Evolutionary conservation across 306 rosid genomes (phyloP).

Genomic region (Argentina anserina): DNA sequence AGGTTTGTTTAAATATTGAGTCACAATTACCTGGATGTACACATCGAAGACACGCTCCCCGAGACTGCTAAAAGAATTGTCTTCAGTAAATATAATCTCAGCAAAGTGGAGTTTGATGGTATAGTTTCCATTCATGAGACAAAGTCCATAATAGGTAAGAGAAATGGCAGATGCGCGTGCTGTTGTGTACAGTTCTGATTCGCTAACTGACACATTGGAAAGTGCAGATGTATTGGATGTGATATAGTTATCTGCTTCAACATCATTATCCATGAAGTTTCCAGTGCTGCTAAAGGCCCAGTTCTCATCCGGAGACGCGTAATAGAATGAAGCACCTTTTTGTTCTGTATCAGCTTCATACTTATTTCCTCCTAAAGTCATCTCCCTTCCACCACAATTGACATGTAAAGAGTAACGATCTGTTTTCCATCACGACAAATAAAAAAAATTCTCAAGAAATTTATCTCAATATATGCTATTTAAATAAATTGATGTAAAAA

Average conservation of each 20-base stretch:
- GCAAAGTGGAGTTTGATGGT: constrained; percentile 83
- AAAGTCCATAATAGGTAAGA: constrained; percentile 85
- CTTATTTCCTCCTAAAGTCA: constrained; percentile 31
- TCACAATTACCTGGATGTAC: constrained; percentile 69
- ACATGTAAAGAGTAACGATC: constrained; percentile 57
- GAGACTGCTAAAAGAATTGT: constrained; percentile 50
- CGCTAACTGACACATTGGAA: constrained; percentile 31
- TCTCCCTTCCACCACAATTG: constrained; percentile 86
- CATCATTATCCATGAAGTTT: constrained; percentile 80
- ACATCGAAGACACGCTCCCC: constrained; percentile 76
- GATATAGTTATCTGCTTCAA: constrained; percentile 60
- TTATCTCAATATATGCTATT: neutral
- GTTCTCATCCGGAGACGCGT: constrained; percentile 33
- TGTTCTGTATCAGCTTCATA: constrained; percentile 66
- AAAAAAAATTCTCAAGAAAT: neutral
- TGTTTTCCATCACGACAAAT: constrained; percentile 25
- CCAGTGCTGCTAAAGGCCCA: constrained; percentile 98
- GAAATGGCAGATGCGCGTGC: constrained; percentile 85
- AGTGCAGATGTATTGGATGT: constrained; percentile 62
- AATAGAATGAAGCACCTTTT: constrained; percentile 72
- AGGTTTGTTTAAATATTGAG: neutral
- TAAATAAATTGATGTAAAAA: neutral
- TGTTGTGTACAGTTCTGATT: constrained; percentile 56
- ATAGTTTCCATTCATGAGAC: constrained; percentile 74
- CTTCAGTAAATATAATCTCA: constrained; percentile 68